Evolutionary conservation across 2,329 filamentous ascomycete species (phyloP).

Genomic region (Xylaria polymorpha): DNA sequence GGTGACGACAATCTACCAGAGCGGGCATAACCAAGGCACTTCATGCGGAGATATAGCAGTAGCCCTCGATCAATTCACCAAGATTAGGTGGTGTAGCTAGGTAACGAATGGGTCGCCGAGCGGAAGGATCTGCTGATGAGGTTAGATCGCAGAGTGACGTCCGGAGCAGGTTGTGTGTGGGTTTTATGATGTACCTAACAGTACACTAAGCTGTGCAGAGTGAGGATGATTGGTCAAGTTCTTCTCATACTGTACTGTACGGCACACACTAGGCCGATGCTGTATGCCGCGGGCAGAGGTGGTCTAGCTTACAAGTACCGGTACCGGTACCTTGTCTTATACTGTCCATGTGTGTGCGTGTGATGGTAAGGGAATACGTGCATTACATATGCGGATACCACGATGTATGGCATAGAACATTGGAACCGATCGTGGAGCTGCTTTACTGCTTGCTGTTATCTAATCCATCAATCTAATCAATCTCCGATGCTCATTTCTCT

Average conservation of each 20-base stretch:
- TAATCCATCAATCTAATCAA: slow-evolving; percentile 49
- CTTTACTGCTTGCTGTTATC: slow-evolving; percentile 44
- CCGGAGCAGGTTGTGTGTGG: background rate
- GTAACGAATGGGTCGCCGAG: background rate
- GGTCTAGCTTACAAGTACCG: background rate
- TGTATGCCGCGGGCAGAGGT: background rate
- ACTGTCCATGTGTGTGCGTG: slow-evolving; percentile 11
- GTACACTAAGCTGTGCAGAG: background rate
- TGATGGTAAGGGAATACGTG: slow-evolving; percentile 21
- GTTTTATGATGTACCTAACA: background rate
- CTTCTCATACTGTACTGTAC: background rate
- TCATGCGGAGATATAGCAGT: background rate
- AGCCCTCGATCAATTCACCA: background rate
- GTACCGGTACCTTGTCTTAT: slow-evolving; percentile 10
- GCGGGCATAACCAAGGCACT: background rate
- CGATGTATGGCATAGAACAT: background rate
- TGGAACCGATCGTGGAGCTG: slow-evolving; percentile 28
- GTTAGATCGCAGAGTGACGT: background rate
- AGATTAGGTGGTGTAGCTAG: background rate
- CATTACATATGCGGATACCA: slow-evolving; percentile 34
- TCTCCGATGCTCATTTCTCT: slow-evolving; percentile 30
- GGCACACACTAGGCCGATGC: background rate
- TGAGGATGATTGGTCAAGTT: background rate
- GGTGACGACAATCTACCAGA: background rate
- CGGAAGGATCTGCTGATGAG: slow-evolving; percentile 2